Base-by-base conservation (phyloP, 257 asterid species). In the Nicotiana otophora region DNA sequence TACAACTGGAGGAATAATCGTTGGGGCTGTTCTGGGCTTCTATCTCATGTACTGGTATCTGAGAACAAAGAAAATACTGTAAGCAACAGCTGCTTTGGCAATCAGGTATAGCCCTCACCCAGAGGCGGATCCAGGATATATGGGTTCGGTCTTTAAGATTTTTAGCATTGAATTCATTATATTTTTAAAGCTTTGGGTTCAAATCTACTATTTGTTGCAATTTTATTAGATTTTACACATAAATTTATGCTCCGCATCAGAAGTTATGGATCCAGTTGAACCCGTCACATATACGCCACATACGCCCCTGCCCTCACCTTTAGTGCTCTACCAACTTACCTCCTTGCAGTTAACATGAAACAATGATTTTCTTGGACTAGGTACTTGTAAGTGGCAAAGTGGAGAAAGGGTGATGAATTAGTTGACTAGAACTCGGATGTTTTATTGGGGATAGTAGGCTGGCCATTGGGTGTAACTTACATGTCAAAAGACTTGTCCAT, bases 1-100 rank as follows among this genome's bases (percentile, higher is more conserved):
- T 69, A 94, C 98, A 60, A 96, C 99, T n/a, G 93, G 89, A 30
- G 99, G 98, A 69, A 96, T 96, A 58, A 82, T 92, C 12, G 84
- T 91, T 20, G 98, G 98, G 3, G 93, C 97, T 72, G 82, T 89
- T 75, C 85, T 92, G 85, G 95, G 92, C 54, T 96, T 93, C 81
- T 92, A 88, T 81, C 89, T 96, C 77, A 87, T 90, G 95, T 94
- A 93, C 82, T 89, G 87, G 31, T 96, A 96, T 90, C 94, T 96
- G 84, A 88, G 91, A 83, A 87, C 82, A 82, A 92, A 93, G 90
- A 96, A 92, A 87, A 92, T 96, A 66, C 82, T 96, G 84, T 94
- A 89, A 92, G 61, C 86, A 51, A 26, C 80, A 15, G 46, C 80
- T 75, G 26, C 63, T 64, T 48, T 36, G 39, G 58, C 75, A 54